Percentiles rank a stretch among this genome's conserved stretches.
These are phyloP conservation scores for Chaetomium olivaceum DNA, from an alignment of 2,329 filamentous ascomycete genomes.

Conservation along the genomic window DNA sequence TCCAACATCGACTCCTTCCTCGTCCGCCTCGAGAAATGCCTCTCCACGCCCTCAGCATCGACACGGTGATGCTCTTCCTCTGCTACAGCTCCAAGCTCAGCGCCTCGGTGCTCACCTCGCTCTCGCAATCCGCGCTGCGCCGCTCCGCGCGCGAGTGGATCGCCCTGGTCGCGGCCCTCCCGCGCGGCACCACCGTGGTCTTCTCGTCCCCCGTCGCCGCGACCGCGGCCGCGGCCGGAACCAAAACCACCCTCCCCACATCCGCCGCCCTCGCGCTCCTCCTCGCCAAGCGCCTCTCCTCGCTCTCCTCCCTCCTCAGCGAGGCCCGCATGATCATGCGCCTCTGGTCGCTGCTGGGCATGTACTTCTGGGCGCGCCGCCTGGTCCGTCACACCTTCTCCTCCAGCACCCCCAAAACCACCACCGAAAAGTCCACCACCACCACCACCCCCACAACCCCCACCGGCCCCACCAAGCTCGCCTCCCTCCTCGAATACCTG, in stretches of 20 bases:
- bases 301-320: slow-evolving; percentile 64
- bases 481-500: slow-evolving; percentile 58
- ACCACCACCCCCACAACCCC: slow-evolving; percentile 38
- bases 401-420: slow-evolving; percentile 31
- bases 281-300: slow-evolving; percentile 56
- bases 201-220: slow-evolving; percentile 40
- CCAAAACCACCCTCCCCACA: slow-evolving; percentile 29
- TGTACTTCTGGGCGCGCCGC: slow-evolving; percentile 67
- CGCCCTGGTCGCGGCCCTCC: slow-evolving; percentile 54
- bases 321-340: slow-evolving; percentile 73
- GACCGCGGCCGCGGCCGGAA: slow-evolving; percentile 30
- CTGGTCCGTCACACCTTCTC: slow-evolving; percentile 42
- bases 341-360: slow-evolving; percentile 73
- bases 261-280: slow-evolving; percentile 49
- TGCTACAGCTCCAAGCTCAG: slow-evolving; percentile 66
- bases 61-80: slow-evolving; percentile 66
- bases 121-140: slow-evolving; percentile 60
- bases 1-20: slow-evolving; percentile 55
- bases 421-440: slow-evolving; percentile 34
- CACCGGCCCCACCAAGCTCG: slow-evolving; percentile 41
- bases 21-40: slow-evolving; percentile 59
- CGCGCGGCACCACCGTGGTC: slow-evolving; percentile 50
- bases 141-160: slow-evolving; percentile 53
- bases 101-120: slow-evolving; percentile 51
- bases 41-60: slow-evolving; percentile 70